Percentiles rank a stretch among this genome's conserved stretches.
These are phyloP conservation scores for Plectosphaerella sp. DNA, from an alignment of 2,329 filamentous ascomycete genomes.

Conservation along the genomic window DNA sequence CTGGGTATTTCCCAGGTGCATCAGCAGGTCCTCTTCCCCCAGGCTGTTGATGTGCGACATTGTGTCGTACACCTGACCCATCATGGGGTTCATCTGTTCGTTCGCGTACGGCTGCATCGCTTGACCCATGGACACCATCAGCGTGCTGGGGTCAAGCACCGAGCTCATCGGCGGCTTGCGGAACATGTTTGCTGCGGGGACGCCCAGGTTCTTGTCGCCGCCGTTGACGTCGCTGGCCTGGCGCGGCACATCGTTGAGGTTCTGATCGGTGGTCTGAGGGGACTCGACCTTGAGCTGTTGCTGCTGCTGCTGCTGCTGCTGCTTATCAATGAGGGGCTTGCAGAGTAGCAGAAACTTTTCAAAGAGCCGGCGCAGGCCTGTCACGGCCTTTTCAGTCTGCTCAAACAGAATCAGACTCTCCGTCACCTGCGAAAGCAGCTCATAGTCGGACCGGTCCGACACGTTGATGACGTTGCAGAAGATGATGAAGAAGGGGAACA, in stretches of 20 bases:
- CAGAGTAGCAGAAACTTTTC: neutral
- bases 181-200: neutral
- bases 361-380: neutral
- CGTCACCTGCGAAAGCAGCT: neutral
- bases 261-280: neutral
- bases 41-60: constrained; percentile 2
- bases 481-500: constrained; percentile 1
- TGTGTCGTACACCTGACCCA: neutral
- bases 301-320: neutral
- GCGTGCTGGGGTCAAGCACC: neutral
- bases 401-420: neutral
- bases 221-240: neutral
- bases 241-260: neutral
- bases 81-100: neutral
- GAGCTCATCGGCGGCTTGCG: neutral
- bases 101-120: neutral
- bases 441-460: neutral
- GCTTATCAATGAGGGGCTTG: neutral
- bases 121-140: neutral
- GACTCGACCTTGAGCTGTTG: neutral
- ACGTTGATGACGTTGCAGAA: constrained; percentile 1
- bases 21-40: constrained; percentile 1
- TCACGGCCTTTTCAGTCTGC: neutral
- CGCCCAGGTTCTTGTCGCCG: neutral
- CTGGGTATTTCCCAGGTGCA: neutral